phyloP scores from a whole-genome alignment of 73 alveolate species.

The Tetrahymena thermophila region DNA sequence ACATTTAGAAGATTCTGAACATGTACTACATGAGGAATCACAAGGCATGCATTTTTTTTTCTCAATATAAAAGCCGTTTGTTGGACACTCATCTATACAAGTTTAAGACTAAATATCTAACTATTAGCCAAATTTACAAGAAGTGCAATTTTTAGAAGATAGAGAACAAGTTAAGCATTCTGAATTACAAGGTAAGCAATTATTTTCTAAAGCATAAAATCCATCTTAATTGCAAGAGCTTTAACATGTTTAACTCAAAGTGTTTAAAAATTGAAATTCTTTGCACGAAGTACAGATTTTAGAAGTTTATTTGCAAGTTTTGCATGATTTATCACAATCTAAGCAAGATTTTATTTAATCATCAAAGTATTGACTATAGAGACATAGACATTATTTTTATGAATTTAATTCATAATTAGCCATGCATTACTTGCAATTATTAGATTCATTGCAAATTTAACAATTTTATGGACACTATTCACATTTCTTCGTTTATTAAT shows the following conservation, averaged over 20 bases:
- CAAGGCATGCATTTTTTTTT: not conserved
- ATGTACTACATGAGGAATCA: not conserved
- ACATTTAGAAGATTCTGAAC: not conserved
- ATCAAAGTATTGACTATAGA: too few species aligned
- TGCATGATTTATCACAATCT: not conserved
- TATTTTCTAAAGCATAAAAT: not conserved
- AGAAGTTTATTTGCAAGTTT: not conserved
- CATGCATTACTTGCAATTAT: not conserved
- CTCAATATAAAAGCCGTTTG: not conserved
- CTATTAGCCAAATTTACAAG: not conserved
- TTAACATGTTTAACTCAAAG: not conserved
- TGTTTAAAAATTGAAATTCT: not conserved
- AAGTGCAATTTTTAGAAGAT: not conserved
- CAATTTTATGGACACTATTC: not conserved
- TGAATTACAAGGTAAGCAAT: not conserved
- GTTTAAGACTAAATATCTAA: not conserved
- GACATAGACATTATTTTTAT: not conserved
- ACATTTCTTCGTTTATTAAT: not conserved
- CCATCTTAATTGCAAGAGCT: not conserved
- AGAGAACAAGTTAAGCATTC: not conserved
- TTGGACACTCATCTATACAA: not conserved
- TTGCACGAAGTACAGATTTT: not conserved
- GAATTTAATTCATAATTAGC: not conserved
- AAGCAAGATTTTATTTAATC: not conserved
- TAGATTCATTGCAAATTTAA: not conserved